Evolutionary conservation across 768 basidiomycete species (phyloP).

Genomic region (Polyporus arcularius): DNA sequence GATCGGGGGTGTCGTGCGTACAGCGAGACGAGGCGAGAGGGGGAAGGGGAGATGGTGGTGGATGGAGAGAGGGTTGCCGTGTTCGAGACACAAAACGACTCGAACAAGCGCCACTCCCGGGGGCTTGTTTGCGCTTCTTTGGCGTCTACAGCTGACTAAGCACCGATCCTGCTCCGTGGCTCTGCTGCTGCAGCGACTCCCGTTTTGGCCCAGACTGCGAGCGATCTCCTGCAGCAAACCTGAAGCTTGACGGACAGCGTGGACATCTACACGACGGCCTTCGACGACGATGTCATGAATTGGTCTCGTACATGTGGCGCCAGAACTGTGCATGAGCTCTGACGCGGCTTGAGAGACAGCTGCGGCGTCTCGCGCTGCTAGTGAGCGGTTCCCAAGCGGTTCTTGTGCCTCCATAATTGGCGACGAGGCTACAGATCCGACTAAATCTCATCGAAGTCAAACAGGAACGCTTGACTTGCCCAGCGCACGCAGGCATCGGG

Average conservation of each 20-base stretch:
- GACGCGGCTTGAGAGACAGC: not conserved
- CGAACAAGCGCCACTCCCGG: constrained; percentile 11
- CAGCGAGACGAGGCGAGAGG: not conserved
- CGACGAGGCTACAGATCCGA: constrained; percentile 9
- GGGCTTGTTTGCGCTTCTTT: constrained; percentile 24
- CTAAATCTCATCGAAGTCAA: constrained; percentile 3
- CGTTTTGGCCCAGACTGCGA: not conserved
- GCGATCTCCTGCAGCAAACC: no score
- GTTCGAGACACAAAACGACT: constrained; percentile 14
- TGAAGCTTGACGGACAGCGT: no score
- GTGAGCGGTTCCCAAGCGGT: not conserved
- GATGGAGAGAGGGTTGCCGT: constrained; percentile 10
- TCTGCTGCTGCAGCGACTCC: not conserved
- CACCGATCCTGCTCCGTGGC: constrained; percentile 5
- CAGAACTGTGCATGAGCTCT: not conserved
- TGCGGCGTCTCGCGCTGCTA: no score
- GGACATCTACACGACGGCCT: no score
- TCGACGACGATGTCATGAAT: no score
- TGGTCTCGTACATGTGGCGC: no score
- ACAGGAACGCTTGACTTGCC: not conserved
- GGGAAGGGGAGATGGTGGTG: constrained; percentile 4
- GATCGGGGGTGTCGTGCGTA: not conserved
- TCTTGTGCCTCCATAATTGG: constrained; percentile 5
- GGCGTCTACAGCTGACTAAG: constrained; percentile 17
- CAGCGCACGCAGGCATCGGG: no score